Evolutionary conservation across 331 rosid species (phyloP).

Genomic region (Cydonia oblonga): DNA sequence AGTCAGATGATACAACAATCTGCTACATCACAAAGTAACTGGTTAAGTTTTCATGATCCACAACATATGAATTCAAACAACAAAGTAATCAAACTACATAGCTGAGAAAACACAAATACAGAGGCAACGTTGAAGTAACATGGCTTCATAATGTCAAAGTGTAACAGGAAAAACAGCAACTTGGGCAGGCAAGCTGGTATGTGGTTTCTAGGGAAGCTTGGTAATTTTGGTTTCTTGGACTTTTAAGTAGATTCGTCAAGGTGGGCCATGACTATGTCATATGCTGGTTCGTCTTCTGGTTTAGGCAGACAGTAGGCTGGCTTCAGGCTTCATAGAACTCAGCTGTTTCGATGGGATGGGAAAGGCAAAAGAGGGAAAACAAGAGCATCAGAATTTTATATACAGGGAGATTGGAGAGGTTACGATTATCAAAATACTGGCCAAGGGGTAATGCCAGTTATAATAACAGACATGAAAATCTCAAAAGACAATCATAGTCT

Average conservation of each 20-base stretch:
- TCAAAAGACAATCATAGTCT: slow-evolving; percentile 28
- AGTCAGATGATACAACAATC: slow-evolving; percentile 7
- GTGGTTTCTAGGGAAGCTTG: slow-evolving; percentile 85
- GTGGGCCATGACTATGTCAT: slow-evolving; percentile 92
- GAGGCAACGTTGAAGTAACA: slow-evolving; percentile 35
- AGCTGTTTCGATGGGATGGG: slow-evolving; percentile 99
- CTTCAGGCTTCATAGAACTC: slow-evolving; percentile 96
- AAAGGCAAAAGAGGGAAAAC: slow-evolving; percentile 87
- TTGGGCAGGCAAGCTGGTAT: slow-evolving; percentile 38
- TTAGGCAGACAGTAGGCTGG: slow-evolving; percentile 80
- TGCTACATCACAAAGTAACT: slow-evolving; percentile 6
- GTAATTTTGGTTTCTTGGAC: slow-evolving; percentile 77
- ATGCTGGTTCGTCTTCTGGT: slow-evolving; percentile 98
- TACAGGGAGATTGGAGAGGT: slow-evolving; percentile 73
- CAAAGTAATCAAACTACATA: slow-evolving; percentile 24
- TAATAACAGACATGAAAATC: slow-evolving; percentile 21
- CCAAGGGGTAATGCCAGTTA: slow-evolving; percentile 29
- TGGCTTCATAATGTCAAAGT: slow-evolving; percentile 35
- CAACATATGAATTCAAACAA: slow-evolving; percentile 16
- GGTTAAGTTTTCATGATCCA: slow-evolving; percentile 9
- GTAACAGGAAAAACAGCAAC: slow-evolving; percentile 39
- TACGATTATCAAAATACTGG: slow-evolving; percentile 44
- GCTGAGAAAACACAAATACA: slow-evolving; percentile 14
- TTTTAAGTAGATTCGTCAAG: slow-evolving; percentile 70
- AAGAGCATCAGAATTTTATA: slow-evolving; percentile 81